Base-by-base conservation (phyloP, 2,329 filamentous ascomycete genomes). In the Tympanopsis confertula region DNA sequence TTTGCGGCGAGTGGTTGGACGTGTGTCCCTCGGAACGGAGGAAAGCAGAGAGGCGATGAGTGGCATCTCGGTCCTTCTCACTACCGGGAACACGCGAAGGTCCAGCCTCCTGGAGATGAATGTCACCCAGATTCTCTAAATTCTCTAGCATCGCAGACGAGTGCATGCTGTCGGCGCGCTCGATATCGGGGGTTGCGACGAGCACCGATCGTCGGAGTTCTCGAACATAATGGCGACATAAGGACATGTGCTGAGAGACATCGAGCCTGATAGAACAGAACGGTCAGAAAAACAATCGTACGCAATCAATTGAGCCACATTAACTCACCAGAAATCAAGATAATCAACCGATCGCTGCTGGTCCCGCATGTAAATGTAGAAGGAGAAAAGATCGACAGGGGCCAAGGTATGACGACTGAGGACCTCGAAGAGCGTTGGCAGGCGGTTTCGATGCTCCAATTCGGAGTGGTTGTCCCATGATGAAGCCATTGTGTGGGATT, bases 281-380 rank as follows among this genome's bases (percentile, higher is more conserved):
- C 35, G 39, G 28, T 35, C 20, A 22, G 1, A 24, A 35, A 19
- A 10, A 30, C 29, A 14, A 14, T 18, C 12, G 13, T 22, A 36
- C 13, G 19, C 18, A 19, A 13, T 44, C 38, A 36, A 29, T 20
- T 35, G 20, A 10, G 35, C 20, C 32, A 7, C 15, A 7, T 13
- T 19, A 38, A 56, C 76, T 41, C 67, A 96, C 91, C 93, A 98
- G 61, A 98, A 98, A 57, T 98, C 91, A 30, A 98, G 68, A 52
- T 98, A 98, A 54, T 98, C 91, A 12, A 98, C 91, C 5, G 89
- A 95, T 57, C 88, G 79, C 61, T 98, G 91, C 62, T 95, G 88
- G 59, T 98, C 93, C 52, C 91, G 78, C 91, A 98, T 98, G 63
- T 94, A 98, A 51, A 98, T 98, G 63, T 98, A 98, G 66, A 98